These are phyloP conservation scores for Aspergillus cristatus DNA, from an alignment of 495 filamentous ascomycete genomes.

Conservation along the genomic window DNA sequence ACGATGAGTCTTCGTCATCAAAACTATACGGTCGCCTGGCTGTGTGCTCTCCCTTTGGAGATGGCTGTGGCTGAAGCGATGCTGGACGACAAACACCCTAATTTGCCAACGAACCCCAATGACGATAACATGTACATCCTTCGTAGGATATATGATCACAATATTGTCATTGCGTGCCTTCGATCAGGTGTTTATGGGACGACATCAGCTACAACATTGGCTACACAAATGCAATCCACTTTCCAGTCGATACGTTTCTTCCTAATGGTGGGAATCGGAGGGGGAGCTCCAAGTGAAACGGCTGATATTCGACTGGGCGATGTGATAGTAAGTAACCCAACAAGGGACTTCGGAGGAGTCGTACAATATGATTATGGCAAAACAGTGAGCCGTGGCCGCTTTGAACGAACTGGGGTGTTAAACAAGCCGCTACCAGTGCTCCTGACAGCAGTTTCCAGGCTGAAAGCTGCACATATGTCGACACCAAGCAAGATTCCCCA, in stretches of 20 bases:
- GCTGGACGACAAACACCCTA: constrained; percentile 21
- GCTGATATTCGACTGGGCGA: constrained; percentile 27
- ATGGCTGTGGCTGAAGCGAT: constrained; percentile 18
- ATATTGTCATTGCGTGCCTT: constrained; percentile 25
- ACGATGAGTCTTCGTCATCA: constrained; percentile 4
- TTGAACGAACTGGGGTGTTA: constrained; percentile 23
- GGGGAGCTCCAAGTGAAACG: constrained; percentile 18
- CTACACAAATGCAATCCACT: constrained; percentile 13
- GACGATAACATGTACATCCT: constrained; percentile 25
- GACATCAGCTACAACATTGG: constrained; percentile 16
- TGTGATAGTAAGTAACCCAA: constrained; percentile 26
- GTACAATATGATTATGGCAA: constrained; percentile 35
- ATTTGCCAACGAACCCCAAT: constrained; percentile 4
- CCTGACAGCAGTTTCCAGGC: constrained; percentile 16
- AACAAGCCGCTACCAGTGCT: constrained; percentile 23
- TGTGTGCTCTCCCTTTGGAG: constrained; percentile 26
- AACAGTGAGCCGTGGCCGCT: constrained; percentile 10
- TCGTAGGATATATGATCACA: constrained; percentile 20
- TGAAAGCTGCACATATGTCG: constrained; percentile 11
- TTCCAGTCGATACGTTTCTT: constrained; percentile 16
- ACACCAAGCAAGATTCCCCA: constrained; percentile 4
- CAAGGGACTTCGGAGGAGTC: constrained; percentile 13
- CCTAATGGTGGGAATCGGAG: constrained; percentile 30
- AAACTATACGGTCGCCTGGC: constrained; percentile 27
- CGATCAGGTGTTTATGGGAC: constrained; percentile 18